Base-by-base conservation (phyloP, 768 basidiomycete species). In the Trichaptum fuscoviolaceum region DNA sequence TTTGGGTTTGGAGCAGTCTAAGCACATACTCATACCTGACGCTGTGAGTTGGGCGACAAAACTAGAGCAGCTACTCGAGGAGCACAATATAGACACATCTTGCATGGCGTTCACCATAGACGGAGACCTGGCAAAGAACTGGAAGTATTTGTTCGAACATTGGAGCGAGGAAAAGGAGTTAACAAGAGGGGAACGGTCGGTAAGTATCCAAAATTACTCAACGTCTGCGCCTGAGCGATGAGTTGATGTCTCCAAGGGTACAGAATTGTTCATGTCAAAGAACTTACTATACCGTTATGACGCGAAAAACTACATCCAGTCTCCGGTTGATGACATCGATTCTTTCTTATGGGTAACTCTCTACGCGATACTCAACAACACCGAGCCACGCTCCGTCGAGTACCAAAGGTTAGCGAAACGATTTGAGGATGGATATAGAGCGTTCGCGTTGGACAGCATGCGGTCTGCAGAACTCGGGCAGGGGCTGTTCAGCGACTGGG, bases 41-140 rank as follows among this genome's bases (percentile, higher is more conserved):
- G 25, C 24, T 9, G 2, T 3, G 15, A 15, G 12, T 23, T 34
- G 12, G 15, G 12, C 30, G 10, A 18, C 17, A 12, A 61, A 61
- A 61, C 25, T 25, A 18, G 59, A 25, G 59, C 17, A 61, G 15
- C 25, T 25, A 9, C 59, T 61, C 3, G 23, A 61, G 18, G 15
- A 3, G 59, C 12, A 25, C 15, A 17, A 17, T 3, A 17, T 61
- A 25, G 6, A 18, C 10, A 52, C 42, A 12, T 5, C 15, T 12
- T 52, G 42, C 42, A 12, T 6, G 42, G 3, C 42, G 42, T 61
- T 61, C 59, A 61, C 24, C 15, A 25, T 17, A 17, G 59, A 61
- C 23, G 59, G 59, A 15, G 59, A 61, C 23, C 3, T 61, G 59
- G 4, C 59, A 34, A 61, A 61, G 59, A 23, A 61, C 18, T 61